Evolutionary conservation across 345 rosid genomes (phyloP), one percentile per base, ranked within the genome.

Genomic region (Salix koriyanagi): DNA sequence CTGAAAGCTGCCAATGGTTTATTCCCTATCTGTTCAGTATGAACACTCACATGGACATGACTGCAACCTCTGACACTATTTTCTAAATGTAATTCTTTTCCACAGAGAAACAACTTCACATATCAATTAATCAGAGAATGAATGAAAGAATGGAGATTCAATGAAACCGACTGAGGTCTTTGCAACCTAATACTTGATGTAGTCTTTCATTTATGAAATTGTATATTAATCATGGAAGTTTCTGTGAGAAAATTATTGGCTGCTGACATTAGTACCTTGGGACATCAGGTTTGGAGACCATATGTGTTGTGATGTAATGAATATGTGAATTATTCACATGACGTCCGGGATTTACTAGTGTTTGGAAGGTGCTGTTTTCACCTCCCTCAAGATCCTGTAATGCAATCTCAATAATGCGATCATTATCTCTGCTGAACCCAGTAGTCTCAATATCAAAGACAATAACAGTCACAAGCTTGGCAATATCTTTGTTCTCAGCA

Each of bases 331-430:
- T 96, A 42, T 75, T 46, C 65, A 96, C 84, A 75, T 26, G 69
- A 13, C 90, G 73, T n/a, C 78, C 91, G 0, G 98, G 99, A 85
- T 96, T 92, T 25, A 96, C 84, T 12, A 96, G 87, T 0, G 94
- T 88, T 83, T 92, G 90, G 65, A 96, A 93, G 54, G 97, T 92
- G 86, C 99, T 90, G 80, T 92, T 86, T 81, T 85, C 81, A 74
- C 98, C 98, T 70, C 99, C 98, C 2, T 83, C 79, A 54, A 96
- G 86, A 89, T 96, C 99, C 80, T 88, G 94, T 16, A 86, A 75
- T 9, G 92, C 97, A 73, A 96, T 86, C 90, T 93, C 99, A 39
- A 96, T 86, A 4, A 96, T 92, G 37, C 89, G 74, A 1, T 85
- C 94, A 0, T 77, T 74, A 65, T 66, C 79, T 78, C 93, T 79